Evolutionary conservation across 129 eudicot species (phyloP), one percentile per base, ranked within the genome.

Genomic region (Pulicaria dysenterica): DNA sequence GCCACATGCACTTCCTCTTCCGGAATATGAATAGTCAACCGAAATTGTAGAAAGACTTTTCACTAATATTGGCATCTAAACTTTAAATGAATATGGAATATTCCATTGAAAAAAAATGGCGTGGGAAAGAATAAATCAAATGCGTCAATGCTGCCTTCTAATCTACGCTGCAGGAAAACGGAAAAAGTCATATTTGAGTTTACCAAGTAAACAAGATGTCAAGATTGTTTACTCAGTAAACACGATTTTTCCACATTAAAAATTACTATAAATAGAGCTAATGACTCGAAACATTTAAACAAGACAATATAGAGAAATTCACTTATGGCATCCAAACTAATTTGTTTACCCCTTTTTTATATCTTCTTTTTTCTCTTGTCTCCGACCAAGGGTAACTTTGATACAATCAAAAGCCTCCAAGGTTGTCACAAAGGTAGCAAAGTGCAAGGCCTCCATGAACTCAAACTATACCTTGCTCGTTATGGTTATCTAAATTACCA

Each of bases 391-490:
- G 55, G 12, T 51, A 24, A 58, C 45, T 43, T 48, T 31, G 16
- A 11, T 14, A 14, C 43, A 11, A 50, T 68, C 9, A 58, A 44
- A 43, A 14, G 44, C 13, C 76, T 72, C 44, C 14, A 72, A 72
- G 67, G 57, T 72, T 43, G 56, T 56, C 31, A 15, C 0, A 73
- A 73, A 1, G 77, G 77, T 10, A 60, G 47, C 58, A 43, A 57
- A 24, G 67, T 11, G 56, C 65, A 51, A 51, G 79, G 64, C 19
- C 56, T 74, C 14, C 45, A 74, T 64, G 44, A 31, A 53, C 79
- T 74, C 17, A 74, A 74, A 63, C 56, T 41, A 50, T 74, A 75
- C 41, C 79, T 75, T 43, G 47, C 79, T 14, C 73, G 14, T 53
- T 74, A 12, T 4, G 79, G 79, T 43, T 74, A 74, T 64, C 45